Base-by-base conservation (phyloP, 768 basidiomycete genomes). In the Pleurotus ostreatus region DNA sequence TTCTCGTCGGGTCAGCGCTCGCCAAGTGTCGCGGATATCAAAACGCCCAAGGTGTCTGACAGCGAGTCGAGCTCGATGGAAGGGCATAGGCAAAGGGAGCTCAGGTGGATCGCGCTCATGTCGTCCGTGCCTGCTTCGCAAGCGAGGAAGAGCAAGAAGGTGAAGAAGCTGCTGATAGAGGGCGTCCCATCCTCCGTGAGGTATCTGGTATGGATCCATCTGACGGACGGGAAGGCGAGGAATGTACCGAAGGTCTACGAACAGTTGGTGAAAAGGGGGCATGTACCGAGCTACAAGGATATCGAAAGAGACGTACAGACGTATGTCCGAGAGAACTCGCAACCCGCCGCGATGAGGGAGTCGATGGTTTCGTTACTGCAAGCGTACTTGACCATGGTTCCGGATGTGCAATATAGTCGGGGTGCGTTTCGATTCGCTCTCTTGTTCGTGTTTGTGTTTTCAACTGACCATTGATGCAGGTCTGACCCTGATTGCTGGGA, bases 371-470 rank as follows among this genome's bases (percentile, higher is more conserved):
- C 80, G 5, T 62, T 89, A 16, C 59, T 86, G 2, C 86, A 89
- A 59, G 89, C 89, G 9, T 93, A 92, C 68, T 67, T 93, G 44
- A 81, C 79, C 15, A 92, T 94, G 92, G 92, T 93, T 0, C 91
- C 91, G 0, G 91, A 94, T 64, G 76, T 91, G 16, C 79, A 78
- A 49, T 94, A 93, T 63, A 72, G 23, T 25, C 23, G 4, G 5
- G 23, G 23, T 25, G 5, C 23, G 23, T 25, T 11, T 5, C 2
- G 3, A 25, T 25, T 25, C 5, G 5, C 23, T 25, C 23, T 6
- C 23, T 25, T 25, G 5, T 25, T 25, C 18, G 48, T 59, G 59
- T 4, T 53, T 4, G 48, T 59, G 59, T 4, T 53, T 4, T 26
- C 18, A 30, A 49, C 15, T 55, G 37, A 61, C n/a, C n/a, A n/a